A percentile compares a stretch with the other conserved stretches of the same genome.
Evolutionary conservation across 2,329 filamentous ascomycete genomes (phyloP).

Genomic region (Botrytis pseudocinerea): DNA sequence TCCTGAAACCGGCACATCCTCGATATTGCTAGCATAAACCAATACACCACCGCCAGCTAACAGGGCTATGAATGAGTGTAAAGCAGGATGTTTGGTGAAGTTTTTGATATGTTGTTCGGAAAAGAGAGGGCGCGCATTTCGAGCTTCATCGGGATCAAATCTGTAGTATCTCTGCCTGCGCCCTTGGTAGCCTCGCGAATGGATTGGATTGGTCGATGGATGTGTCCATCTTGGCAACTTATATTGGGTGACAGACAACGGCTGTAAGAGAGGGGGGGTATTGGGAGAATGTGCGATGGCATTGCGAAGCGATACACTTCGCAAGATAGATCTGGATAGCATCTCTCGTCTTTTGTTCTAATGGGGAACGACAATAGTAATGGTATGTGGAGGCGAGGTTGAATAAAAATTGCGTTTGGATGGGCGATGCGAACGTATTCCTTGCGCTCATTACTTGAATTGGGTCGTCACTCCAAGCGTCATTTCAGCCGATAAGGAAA

Average conservation of each 20-base stretch:
- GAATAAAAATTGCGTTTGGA: background rate
- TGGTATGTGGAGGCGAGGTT: background rate
- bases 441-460: background rate
- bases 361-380: background rate
- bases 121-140: conserved; percentile 44
- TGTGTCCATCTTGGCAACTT: background rate
- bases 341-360: background rate
- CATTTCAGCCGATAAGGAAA: background rate
- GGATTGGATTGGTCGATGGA: background rate
- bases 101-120: conserved; percentile 41
- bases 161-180: conserved; percentile 23
- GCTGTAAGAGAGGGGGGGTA: background rate
- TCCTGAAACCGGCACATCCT: conserved; percentile 71
- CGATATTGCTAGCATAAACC: conserved; percentile 69
- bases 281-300: background rate
- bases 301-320: background rate
- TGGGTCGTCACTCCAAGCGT: background rate
- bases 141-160: conserved; percentile 30
- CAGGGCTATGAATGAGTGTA: conserved; percentile 46
- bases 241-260: background rate
- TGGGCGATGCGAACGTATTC: background rate
- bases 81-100: conserved; percentile 41
- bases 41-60: conserved; percentile 44
- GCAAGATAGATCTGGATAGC: conserved; percentile 7
- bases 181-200: conserved; percentile 18